Percentiles rank a stretch among this genome's conserved stretches.
Evolutionary conservation across 2,329 filamentous ascomycete genomes (phyloP).

Genomic region (Aphanoascus verrucosus): DNA sequence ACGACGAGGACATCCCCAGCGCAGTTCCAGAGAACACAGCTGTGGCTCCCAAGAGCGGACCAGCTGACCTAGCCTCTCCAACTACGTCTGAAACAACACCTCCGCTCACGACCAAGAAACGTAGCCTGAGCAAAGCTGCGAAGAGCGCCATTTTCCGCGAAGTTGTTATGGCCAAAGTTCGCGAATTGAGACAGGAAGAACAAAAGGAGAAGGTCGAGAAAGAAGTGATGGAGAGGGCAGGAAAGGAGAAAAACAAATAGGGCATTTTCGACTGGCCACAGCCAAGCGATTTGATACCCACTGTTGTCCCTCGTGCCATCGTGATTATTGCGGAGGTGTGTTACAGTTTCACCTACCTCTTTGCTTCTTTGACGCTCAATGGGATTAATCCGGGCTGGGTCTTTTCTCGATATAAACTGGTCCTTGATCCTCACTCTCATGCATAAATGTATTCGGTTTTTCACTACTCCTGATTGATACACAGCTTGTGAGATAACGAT

Average conservation of each 20-base stretch:
- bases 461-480: neutral
- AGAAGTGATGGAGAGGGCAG: conserved; percentile 40
- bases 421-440: neutral
- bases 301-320: neutral
- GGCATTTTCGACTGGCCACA: neutral
- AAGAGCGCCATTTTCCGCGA: conserved; percentile 78
- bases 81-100: conserved; percentile 24
- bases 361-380: no score
- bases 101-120: conserved; percentile 34
- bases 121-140: conserved; percentile 48
- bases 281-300: neutral
- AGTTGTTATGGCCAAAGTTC: conserved; percentile 85
- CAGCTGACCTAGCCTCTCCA: conserved; percentile 17
- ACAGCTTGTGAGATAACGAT: no score
- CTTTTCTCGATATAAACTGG: neutral
- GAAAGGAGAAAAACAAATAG: conserved; percentile 17
- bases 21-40: conserved; percentile 44
- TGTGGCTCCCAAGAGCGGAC: conserved; percentile 41
- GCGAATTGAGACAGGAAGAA: conserved; percentile 81
- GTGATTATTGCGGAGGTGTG: no score
- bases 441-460: neutral
- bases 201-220: conserved; percentile 58
- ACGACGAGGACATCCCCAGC: conserved; percentile 57
- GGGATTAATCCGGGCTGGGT: no score
- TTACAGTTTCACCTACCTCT: no score